Conservation (phyloP, 345 rosid genomes). For the Punica granatum region DNA sequence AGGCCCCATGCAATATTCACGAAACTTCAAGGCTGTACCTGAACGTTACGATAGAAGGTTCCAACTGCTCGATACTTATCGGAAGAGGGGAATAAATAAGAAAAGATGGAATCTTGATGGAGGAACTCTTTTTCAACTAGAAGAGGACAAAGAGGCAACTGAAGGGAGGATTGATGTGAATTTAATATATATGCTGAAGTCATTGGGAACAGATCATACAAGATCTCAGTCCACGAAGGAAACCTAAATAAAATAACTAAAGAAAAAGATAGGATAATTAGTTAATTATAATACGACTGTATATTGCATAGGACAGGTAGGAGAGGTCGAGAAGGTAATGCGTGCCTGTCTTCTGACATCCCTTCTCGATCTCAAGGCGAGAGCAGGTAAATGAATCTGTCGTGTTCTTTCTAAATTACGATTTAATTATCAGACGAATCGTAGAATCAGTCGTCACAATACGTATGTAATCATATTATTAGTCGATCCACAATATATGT, state of each 20-base stretch:
- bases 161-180: not conserved
- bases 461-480: too few relatives aligned
- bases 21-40: too few relatives aligned
- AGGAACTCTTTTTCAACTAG: not conserved
- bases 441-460: not conserved
- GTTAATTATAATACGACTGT: not conserved
- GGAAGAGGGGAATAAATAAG: too few relatives aligned
- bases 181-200: not conserved
- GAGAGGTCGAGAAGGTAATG: not conserved
- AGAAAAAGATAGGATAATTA: not conserved
- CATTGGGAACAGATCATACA: not conserved
- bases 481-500: too few relatives aligned
- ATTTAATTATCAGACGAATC: not conserved
- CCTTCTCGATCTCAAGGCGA: not conserved
- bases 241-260: not conserved
- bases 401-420: not conserved
- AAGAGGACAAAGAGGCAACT: not conserved
- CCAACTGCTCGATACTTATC: too few relatives aligned
- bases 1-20: too few relatives aligned
- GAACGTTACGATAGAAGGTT: too few relatives aligned
- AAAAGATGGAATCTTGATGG: not conserved
- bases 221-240: not conserved
- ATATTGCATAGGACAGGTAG: not conserved
- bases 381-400: slow-evolving; percentile 2
- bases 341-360: not conserved